Evolutionary conservation across 2,329 filamentous ascomycete species (phyloP).

Genomic region (Aschersonia sp.): DNA sequence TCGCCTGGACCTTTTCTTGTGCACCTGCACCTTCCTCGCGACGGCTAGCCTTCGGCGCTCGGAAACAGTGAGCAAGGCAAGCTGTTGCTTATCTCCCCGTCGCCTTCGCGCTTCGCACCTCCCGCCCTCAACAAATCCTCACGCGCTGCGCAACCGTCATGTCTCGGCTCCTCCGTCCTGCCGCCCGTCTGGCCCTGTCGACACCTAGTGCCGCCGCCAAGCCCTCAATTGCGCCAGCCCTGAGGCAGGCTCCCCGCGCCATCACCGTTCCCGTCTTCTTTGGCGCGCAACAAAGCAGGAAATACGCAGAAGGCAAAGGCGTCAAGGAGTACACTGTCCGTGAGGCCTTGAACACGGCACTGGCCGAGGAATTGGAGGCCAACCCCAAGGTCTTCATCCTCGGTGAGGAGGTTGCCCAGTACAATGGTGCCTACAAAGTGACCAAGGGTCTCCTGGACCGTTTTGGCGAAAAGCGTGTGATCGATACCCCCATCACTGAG

Average conservation of each 20-base stretch:
- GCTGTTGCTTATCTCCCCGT: not conserved
- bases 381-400: constrained; percentile 94
- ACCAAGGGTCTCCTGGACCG: constrained; percentile 95
- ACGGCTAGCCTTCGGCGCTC: constrained; percentile 5
- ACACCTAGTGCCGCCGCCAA: constrained; percentile 21
- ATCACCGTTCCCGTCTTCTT: constrained; percentile 20
- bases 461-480: constrained; percentile 94
- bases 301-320: constrained; percentile 43
- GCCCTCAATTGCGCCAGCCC: constrained; percentile 18
- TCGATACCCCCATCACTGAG: constrained; percentile 97
- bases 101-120: not conserved
- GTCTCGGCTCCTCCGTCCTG: constrained; percentile 38
- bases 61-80: constrained; percentile 4
- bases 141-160: constrained; percentile 16
- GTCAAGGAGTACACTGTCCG: constrained; percentile 91
- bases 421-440: constrained; percentile 99
- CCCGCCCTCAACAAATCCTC: constrained; percentile 4
- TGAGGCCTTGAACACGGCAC: constrained; percentile 93
- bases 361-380: constrained; percentile 89
- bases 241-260: constrained; percentile 19
- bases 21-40: not conserved
- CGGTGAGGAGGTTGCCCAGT: constrained; percentile 97
- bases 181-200: constrained; percentile 31
- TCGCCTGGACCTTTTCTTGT: not conserved
- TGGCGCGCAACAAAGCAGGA: constrained; percentile 31